Conservation (phyloP, 2,329 filamentous ascomycete genomes). For the Thielaviopsis punctulata region DNA sequence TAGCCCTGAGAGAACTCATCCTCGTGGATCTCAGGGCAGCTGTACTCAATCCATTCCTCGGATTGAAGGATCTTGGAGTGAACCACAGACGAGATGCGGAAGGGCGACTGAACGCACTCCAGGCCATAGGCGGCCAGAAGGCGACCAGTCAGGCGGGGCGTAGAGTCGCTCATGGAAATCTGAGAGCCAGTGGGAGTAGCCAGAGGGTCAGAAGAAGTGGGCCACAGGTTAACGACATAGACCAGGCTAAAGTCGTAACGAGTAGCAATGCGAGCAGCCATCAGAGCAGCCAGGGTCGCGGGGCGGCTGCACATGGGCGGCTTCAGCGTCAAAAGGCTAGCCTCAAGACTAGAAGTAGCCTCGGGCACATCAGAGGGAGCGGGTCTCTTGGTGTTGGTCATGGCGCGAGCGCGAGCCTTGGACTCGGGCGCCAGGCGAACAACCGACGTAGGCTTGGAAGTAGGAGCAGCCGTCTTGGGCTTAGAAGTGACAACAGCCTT, state of each 20-base stretch:
- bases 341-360: constrained; percentile 13
- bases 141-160: constrained; percentile 26
- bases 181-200: constrained; percentile 4
- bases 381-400: constrained; percentile 2
- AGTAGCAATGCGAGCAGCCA: constrained; percentile 36
- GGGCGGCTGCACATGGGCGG: constrained; percentile 28
- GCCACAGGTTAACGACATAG: constrained; percentile 43
- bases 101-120: constrained; percentile 31
- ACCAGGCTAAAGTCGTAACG: constrained; percentile 40
- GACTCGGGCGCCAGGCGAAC: constrained; percentile 1
- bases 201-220: constrained; percentile 17
- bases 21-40: constrained; percentile 23
- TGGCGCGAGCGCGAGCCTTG: constrained; percentile 2
- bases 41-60: constrained; percentile 36
- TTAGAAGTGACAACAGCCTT: neutral
- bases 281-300: constrained; percentile 32
- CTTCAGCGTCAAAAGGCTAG: constrained; percentile 25
- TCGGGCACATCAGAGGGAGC: neutral
- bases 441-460: too few species aligned
- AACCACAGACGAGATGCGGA: constrained; percentile 32
- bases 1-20: constrained; percentile 35
- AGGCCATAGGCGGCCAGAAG: constrained; percentile 39
- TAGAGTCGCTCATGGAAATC: constrained; percentile 7
- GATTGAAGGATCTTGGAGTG: constrained; percentile 32
- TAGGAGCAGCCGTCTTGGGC: too few species aligned